These are phyloP conservation scores for Arabis hirsuta DNA, from an alignment of 345 rosid genomes.

Conservation along the genomic window DNA sequence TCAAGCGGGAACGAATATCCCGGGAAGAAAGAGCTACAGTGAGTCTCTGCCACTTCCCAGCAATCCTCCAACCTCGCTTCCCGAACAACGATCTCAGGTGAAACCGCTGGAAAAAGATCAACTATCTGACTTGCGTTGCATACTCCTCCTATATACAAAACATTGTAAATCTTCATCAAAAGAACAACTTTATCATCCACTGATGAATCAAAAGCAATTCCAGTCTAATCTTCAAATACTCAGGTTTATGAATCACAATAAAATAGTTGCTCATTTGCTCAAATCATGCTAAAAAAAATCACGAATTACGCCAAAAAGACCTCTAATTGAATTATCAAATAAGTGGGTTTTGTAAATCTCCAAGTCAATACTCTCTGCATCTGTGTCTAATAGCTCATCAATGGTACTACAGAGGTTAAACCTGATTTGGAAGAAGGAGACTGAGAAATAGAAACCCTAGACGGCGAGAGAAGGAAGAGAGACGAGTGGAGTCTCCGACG, in stretches of 20 bases:
- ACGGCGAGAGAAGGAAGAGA: slow-evolving; percentile 43
- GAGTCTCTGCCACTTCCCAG: slow-evolving; percentile 99
- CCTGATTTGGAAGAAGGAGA: slow-evolving; percentile 51
- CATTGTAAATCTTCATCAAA: slow-evolving; percentile 4
- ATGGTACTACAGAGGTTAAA: slow-evolving; percentile 28
- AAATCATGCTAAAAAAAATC: neutral
- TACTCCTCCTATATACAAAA: slow-evolving; percentile 60
- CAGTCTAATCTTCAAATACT: neutral
- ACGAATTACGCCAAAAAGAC: neutral
- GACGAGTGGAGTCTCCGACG: slow-evolving; percentile 40
- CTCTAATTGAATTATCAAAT: neutral
- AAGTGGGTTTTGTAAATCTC: no score
- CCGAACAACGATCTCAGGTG: slow-evolving; percentile 84
- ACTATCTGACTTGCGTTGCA: slow-evolving; percentile 85
- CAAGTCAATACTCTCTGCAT: neutral
- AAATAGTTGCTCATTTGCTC: neutral
- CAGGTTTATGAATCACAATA: neutral
- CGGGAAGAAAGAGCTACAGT: slow-evolving; percentile 91
- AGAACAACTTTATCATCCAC: slow-evolving; percentile 4
- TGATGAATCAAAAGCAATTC: neutral
- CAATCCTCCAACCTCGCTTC: slow-evolving; percentile 94
- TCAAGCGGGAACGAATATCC: slow-evolving; percentile 84
- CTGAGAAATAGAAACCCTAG: slow-evolving; percentile 43
- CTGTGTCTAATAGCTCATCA: neutral
- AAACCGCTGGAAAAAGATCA: slow-evolving; percentile 66